Evolutionary conservation across 2,329 filamentous ascomycete species (phyloP), one percentile per base, ranked within the genome.

Genomic region (Gaeumannomyces tritici): DNA sequence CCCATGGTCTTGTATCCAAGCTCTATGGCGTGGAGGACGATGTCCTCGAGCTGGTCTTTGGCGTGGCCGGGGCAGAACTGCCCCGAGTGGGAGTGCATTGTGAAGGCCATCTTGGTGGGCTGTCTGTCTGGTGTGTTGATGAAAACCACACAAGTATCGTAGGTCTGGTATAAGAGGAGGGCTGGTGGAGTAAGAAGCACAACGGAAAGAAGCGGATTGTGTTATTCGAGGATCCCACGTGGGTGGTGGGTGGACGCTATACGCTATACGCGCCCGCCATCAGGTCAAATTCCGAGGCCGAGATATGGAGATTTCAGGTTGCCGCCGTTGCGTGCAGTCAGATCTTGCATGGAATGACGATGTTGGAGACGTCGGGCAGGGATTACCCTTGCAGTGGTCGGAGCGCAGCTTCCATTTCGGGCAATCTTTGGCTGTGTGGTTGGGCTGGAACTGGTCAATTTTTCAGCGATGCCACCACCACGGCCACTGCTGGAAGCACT

Each of bases 1-100:
- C 89, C 91, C 71, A 97, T 92, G 26, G 89, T 89, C 65, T 86
- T 85, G 83, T 96, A 95, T 56, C 89, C 88, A 65, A 89, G 82
- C 59, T 81, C 75, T 67, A 98, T 91, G 66, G 93, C 93, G 15
- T 87, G 83, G 70, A 87, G 83, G 68, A 98, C 80, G 59, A 98
- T 85, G 67, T 91, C 87, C 74, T 98, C 93, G 12, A 99, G 83
- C 26, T 86, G 83, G 73, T 96, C 86, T 72, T 89, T 86, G 60
- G 95, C 95, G 78, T 99, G 95, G 68, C 89, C 86, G 12, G 88
- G 88, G 78, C 95, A 99, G 79, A 99, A 99, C 74, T 99, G 91
- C 66, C 95, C 95, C 51, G 95, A 98, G 77, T 99, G 95, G 71
- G 91, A 96, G 76, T 99, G 95, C 80, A 98, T 96, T 5, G 95